Percentiles rank a stretch among this genome's conserved stretches.
Conservation (phyloP, 75 land plant genomes). For the Selaginella moellendorffii region DNA sequence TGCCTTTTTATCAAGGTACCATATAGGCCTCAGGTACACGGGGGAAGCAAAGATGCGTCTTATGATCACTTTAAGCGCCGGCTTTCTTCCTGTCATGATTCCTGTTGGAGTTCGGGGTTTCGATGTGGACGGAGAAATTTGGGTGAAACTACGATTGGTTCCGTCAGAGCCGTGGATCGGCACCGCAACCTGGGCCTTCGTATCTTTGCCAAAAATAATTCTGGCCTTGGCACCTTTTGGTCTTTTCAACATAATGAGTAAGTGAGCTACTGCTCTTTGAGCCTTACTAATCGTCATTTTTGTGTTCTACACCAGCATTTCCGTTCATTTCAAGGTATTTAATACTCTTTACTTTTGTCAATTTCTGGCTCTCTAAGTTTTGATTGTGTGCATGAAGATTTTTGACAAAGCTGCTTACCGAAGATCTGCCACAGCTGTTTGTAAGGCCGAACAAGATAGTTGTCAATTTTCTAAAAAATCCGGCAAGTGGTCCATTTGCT, state of each 20-base stretch:
- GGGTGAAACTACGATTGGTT: constrained; percentile 89
- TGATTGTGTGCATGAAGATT: constrained; percentile 37
- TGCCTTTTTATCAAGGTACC: constrained; percentile 50
- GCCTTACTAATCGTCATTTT: too few species aligned
- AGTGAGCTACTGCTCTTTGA: constrained; percentile 13
- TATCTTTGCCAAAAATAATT: constrained; percentile 87
- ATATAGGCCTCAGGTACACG: constrained; percentile 89
- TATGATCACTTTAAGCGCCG: constrained; percentile 53
- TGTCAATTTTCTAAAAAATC: constrained; percentile 67
- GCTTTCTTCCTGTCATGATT: constrained; percentile 67
- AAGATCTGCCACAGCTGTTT: constrained; percentile 84
- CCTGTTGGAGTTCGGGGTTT: constrained; percentile 86
- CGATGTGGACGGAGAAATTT: constrained; percentile 95
- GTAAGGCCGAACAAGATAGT: constrained; percentile 92
- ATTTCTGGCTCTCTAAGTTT: neutral
- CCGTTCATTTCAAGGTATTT: constrained; percentile 86
- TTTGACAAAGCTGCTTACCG: constrained; percentile 84
- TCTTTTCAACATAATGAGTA: constrained; percentile 85
- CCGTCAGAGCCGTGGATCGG: constrained; percentile 95
- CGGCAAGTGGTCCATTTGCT: constrained; percentile 49
- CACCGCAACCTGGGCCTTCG: constrained; percentile 96
- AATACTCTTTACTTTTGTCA: too few species aligned
- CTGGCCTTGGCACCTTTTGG: constrained; percentile 86
- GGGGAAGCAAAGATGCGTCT: constrained; percentile 90
- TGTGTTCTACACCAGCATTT: too few species aligned